Evolutionary conservation across 345 rosid species (phyloP), one percentile per base, ranked within the genome.

Genomic region (Citrus mangshanensis): DNA sequence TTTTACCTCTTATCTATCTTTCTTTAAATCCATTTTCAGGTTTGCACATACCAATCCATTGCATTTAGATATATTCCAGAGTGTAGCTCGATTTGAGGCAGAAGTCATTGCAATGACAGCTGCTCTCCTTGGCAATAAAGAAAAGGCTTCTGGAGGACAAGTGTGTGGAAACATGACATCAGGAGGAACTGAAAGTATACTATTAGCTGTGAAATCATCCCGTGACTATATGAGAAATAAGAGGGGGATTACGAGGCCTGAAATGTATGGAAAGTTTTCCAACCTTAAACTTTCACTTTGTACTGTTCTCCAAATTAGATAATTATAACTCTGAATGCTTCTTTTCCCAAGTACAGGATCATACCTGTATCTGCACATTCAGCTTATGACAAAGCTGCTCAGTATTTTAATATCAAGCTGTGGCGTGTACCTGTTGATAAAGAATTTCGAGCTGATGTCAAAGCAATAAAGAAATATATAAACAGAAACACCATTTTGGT

Each of bases 61-160:
- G 85, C 99, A 96, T 83, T 62, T 89, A 78, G 97, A 96, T 62
- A 91, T 94, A 63, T 96, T 96, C 88, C 93, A 87, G 70, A 96
- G 98, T 76, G 88, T 96, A 56, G 97, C 87, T 27, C 85, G 82
- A 68, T 96, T 91, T 86, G 99, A 96, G 84, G 92, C 98, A 76
- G 99, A 96, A 88, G 93, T 96, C 25, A 97, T 96, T 27, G 95
- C 98, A 82, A 96, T 96, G 98, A 94, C 99, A 60, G 99, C 95
- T 78, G 84, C 94, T 24, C 79, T 96, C 61, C 88, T 96, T 55
- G 93, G 99, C 58, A 86, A 93, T 58, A 87, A 87, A 86, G 92
- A 90, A 76, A 87, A 86, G 73, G 85, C 83, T 81, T 91, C 94
- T 51, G 98, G 93, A 74, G 95, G 91, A 78, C 92, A 91, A 85